Evolutionary conservation across 2,329 filamentous ascomycete genomes (phyloP), one percentile per base, ranked within the genome.

Genomic region (Dichotomopilus funicola): DNA sequence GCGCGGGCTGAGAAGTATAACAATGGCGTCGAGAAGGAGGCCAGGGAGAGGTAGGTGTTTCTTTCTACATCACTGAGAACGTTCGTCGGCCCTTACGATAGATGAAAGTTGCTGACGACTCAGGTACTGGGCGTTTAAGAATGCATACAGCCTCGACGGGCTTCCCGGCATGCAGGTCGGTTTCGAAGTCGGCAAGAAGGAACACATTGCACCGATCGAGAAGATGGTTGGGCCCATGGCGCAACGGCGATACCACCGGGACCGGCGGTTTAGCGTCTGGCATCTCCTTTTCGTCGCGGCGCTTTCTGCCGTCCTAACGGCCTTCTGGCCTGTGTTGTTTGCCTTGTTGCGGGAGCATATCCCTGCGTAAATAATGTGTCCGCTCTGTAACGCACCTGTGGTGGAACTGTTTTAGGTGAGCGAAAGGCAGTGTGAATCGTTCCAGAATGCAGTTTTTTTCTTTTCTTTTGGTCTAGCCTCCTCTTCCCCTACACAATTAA

Each of bases 81-180:
- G 19, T 27, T 3, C 2, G 19, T 3, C 19, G 19, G 19, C 19
- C 19, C 19, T 27, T 27, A 27, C 19, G 19, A 27, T 27, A 3
- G 19, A 27, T 54, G 34, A 45, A 6, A 36, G 6, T 19, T 13
- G 27, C 8, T 36, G 7, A 19, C 7, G 33, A 36, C 19, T 3
- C 19, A 71, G 69, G 31, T 74, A 74, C 59, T 74, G 72, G 72
- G 72, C 72, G 0, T 56, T 64, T 41, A 74, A 74, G 61, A 74
- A 72, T 50, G 64, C 71, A 0, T 71, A 64, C 60, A 73, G 70
- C 45, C 66, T 74, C 51, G 72, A 74, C 44, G 70, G 70, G 0
- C 63, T 74, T 0, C 72, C 72, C 0, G 71, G 67, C 0, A 69
- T 74, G 64, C 61, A 65, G 5, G 57, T 67, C 13, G 72, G 64